These are phyloP conservation scores for Volutella citrinella DNA, from an alignment of 2,329 filamentous ascomycete genomes.

Conservation along the genomic window DNA sequence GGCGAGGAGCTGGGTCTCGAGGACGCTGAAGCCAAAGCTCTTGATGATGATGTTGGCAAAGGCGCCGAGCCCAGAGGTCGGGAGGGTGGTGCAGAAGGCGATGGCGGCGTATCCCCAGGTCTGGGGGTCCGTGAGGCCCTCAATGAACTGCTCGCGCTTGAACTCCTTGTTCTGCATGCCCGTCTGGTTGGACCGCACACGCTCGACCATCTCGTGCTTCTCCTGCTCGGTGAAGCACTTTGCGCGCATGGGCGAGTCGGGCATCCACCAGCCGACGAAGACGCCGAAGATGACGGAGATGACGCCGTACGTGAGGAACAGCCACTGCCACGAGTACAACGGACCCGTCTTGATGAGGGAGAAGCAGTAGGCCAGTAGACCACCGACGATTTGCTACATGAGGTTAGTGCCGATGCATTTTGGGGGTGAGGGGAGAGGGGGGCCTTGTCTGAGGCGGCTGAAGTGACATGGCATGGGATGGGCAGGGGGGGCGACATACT, in stretches of 20 bases:
- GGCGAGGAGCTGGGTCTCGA: slow-evolving; percentile 69
- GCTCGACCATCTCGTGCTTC: slow-evolving; percentile 61
- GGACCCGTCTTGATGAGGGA: slow-evolving; percentile 49
- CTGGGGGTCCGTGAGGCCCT: slow-evolving; percentile 63
- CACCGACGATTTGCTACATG: slow-evolving; percentile 72
- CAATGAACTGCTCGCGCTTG: slow-evolving; percentile 44
- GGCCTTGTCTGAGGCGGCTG: no score
- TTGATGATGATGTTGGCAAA: slow-evolving; percentile 75
- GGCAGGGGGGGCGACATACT: no score
- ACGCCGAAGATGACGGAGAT: slow-evolving; percentile 62
- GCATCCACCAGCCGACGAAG: slow-evolving; percentile 62
- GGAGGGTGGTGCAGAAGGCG: slow-evolving; percentile 68
- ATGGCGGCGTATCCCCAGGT: slow-evolving; percentile 63
- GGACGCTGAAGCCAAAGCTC: slow-evolving; percentile 60
- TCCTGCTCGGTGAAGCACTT: slow-evolving; percentile 66
- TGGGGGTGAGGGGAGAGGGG: no score
- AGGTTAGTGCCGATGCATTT: no score
- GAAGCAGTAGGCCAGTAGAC: slow-evolving; percentile 65
- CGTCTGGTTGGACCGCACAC: slow-evolving; percentile 58
- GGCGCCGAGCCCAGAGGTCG: slow-evolving; percentile 68
- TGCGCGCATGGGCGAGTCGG: slow-evolving; percentile 68
- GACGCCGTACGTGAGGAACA: slow-evolving; percentile 65
- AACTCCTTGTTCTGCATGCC: slow-evolving; percentile 55
- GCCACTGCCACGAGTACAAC: slow-evolving; percentile 64
- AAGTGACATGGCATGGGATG: no score